Conservation (phyloP, 768 basidiomycete species). For the Cyclocybe aegerita region DNA sequence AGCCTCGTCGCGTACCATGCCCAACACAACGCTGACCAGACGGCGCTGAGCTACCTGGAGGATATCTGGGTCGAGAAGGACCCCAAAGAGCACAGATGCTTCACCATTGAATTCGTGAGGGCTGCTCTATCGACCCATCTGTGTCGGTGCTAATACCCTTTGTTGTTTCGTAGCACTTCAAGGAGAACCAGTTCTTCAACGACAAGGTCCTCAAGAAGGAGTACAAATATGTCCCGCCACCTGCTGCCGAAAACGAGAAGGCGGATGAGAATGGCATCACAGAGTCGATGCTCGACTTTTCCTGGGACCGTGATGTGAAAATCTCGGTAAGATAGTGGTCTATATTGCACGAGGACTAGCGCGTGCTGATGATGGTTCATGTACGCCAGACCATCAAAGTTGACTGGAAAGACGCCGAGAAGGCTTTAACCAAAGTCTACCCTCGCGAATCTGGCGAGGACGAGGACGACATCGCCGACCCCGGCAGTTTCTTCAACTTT, state of each 20-base stretch:
- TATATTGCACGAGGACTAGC: too few relatives aligned
- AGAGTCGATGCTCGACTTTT: conserved; percentile 75
- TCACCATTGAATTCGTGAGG: conserved; percentile 86
- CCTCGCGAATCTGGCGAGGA: conserved; percentile 63
- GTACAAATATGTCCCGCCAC: conserved; percentile 66
- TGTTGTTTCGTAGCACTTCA: conserved; percentile 59
- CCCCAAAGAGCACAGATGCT: conserved; percentile 72
- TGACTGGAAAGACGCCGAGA: conserved; percentile 77
- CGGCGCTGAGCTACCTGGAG: conserved; percentile 80
- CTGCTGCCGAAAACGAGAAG: conserved; percentile 51
- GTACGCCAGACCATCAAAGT: conserved; percentile 58
- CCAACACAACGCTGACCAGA: conserved; percentile 75
- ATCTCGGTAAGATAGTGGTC: conserved; percentile 49
- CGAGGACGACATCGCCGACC: conserved; percentile 64
- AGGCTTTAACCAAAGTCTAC: conserved; percentile 78
- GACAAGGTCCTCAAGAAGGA: conserved; percentile 79
- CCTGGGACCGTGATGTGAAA: conserved; percentile 74
- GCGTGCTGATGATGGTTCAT: too few relatives aligned
- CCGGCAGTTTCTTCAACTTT: conserved; percentile 88
- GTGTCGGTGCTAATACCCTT: too few relatives aligned
- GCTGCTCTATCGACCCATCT: background rate
- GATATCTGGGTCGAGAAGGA: conserved; percentile 85
- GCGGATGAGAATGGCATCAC: conserved; percentile 77
- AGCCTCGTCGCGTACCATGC: conserved; percentile 58
- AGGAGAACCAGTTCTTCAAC: conserved; percentile 81